Evolutionary conservation across 2,329 filamentous ascomycete genomes (phyloP).

Genomic region (Pleoardoris graminearum): DNA sequence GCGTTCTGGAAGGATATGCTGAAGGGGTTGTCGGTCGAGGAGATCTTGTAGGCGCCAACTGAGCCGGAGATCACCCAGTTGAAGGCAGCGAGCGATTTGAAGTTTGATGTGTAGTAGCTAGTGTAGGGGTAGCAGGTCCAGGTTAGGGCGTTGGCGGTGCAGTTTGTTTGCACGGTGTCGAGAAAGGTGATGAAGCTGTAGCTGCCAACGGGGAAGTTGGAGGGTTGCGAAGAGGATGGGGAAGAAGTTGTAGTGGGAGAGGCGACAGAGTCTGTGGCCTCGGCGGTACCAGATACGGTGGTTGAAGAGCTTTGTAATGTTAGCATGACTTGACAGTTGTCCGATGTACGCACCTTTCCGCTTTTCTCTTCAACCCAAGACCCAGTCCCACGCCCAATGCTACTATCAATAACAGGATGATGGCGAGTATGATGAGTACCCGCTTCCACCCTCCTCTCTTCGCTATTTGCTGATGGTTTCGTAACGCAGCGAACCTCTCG

Average conservation of each 20-base stretch:
- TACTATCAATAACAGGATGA: constrained; percentile 41
- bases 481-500: constrained; percentile 36
- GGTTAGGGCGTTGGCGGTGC: constrained; percentile 60
- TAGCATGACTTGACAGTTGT: not conserved
- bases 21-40: constrained; percentile 61
- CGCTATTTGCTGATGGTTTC: constrained; percentile 29
- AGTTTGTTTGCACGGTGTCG: constrained; percentile 56
- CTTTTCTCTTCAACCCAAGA: constrained; percentile 46
- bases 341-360: constrained; percentile 23
- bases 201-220: constrained; percentile 63
- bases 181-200: constrained; percentile 65
- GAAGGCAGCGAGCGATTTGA: constrained; percentile 56
- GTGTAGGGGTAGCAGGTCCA: constrained; percentile 66
- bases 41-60: constrained; percentile 53
- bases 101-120: constrained; percentile 51
- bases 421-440: constrained; percentile 39
- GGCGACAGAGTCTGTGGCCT: constrained; percentile 11
- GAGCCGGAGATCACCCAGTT: constrained; percentile 62
- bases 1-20: constrained; percentile 59
- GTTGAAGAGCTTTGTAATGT: constrained; percentile 1
- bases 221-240: constrained; percentile 23
- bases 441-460: constrained; percentile 47
- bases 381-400: constrained; percentile 45
- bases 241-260: constrained; percentile 17
- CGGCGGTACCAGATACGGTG: not conserved